phyloP scores from a whole-genome alignment of 2,329 filamentous ascomycete species.

The Cercospora brassicicola region DNA sequence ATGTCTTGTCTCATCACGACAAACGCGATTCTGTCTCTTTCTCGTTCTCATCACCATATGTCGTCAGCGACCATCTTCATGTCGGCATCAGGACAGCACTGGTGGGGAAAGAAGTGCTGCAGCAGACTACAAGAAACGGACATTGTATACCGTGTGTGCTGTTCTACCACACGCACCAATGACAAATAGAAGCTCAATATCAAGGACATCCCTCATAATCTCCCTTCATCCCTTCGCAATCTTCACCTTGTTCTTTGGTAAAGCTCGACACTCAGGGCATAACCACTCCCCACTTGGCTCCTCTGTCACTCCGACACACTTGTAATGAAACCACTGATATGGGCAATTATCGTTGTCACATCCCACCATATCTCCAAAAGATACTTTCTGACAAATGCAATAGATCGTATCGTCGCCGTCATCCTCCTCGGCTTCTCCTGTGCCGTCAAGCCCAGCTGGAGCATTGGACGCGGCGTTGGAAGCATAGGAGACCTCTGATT shows the following conservation, averaged over 20 bases:
- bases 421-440: slow-evolving; percentile 32
- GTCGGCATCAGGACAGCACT: neutral
- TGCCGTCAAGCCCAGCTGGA: slow-evolving; percentile 32
- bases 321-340: slow-evolving; percentile 88
- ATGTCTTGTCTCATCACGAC: neutral
- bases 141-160: neutral
- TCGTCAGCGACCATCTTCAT: neutral
- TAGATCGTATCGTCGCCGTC: slow-evolving; percentile 62
- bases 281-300: slow-evolving; percentile 55
- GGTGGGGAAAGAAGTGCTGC: neutral
- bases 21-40: no score
- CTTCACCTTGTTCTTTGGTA: slow-evolving; percentile 34
- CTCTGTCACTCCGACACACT: slow-evolving; percentile 52
- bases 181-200: neutral
- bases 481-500: slow-evolving; percentile 23
- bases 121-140: neutral
- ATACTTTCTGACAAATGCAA: slow-evolving; percentile 79
- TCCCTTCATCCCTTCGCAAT: slow-evolving; percentile 21
- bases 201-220: neutral
- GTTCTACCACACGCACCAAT: slow-evolving; percentile 3
- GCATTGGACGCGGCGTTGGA: slow-evolving; percentile 33
- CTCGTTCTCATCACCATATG: neutral
- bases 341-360: slow-evolving; percentile 81
- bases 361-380: slow-evolving; percentile 84
- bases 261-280: slow-evolving; percentile 44